A percentile compares a stretch with the other conserved stretches of the same genome.
Conservation (phyloP, 148 eudicot genomes). For the Cornus controversa region DNA sequence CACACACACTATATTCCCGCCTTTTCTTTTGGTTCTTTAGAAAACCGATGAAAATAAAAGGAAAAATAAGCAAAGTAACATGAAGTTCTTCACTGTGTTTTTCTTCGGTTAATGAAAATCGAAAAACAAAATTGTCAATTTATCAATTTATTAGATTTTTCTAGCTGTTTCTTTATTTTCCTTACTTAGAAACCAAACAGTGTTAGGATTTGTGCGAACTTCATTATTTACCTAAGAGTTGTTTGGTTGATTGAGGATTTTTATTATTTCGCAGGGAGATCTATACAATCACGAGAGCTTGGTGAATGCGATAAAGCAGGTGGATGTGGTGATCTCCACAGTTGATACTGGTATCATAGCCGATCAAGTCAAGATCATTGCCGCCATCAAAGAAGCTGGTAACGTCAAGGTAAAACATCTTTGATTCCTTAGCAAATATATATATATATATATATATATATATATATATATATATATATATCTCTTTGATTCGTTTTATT, state of each 20-base stretch:
- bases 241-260: constrained; percentile 5
- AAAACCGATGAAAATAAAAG: background rate
- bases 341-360: constrained; percentile 40
- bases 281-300: constrained; percentile 57
- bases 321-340: constrained; percentile 70
- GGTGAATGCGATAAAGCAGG: constrained; percentile 68
- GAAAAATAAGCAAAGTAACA: background rate
- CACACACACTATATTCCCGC: background rate
- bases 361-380: constrained; percentile 67
- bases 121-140: background rate
- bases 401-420: constrained; percentile 54
- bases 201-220: background rate
- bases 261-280: constrained; percentile 38
- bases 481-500: background rate
- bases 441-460: too few relatives aligned
- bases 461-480: too few relatives aligned
- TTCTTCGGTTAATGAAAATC: background rate
- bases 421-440: too few relatives aligned
- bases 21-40: background rate
- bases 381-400: constrained; percentile 76
- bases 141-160: too few relatives aligned
- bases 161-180: too few relatives aligned
- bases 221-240: background rate
- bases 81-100: background rate
- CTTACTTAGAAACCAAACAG: too few relatives aligned